These are phyloP conservation scores for Micractinium sp. DNA, from an alignment of 139 green algal genomes.

Conservation along the genomic window DNA sequence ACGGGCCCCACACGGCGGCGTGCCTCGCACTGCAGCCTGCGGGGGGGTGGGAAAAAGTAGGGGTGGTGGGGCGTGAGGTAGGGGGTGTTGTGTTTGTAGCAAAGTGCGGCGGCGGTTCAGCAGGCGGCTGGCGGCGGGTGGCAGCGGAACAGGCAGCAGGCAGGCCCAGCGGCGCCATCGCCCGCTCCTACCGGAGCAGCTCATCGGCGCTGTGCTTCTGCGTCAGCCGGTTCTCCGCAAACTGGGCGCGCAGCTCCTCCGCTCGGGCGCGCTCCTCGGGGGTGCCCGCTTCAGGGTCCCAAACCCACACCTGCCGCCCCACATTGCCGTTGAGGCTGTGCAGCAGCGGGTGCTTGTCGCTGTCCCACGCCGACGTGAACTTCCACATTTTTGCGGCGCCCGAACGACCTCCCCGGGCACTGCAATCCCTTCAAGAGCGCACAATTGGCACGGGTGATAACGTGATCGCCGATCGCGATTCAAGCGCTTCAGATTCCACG, in stretches of 20 bases:
- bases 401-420: no score
- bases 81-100: not conserved
- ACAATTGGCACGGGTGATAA: no score
- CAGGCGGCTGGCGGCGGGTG: not conserved
- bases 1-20: conserved; percentile 16
- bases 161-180: not conserved
- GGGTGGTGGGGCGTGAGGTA: not conserved
- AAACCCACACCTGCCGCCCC: conserved; percentile 88
- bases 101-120: not conserved
- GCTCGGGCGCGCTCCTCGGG: conserved; percentile 66
- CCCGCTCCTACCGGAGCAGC: conserved; percentile 67
- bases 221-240: conserved; percentile 59
- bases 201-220: conserved; percentile 88
- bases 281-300: conserved; percentile 65
- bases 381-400: conserved; percentile 39
- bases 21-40: conserved; percentile 42
- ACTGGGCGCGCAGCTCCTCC: conserved; percentile 72
- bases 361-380: conserved; percentile 36
- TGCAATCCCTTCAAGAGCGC: no score
- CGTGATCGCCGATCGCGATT: no score
- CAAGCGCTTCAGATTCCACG: no score
- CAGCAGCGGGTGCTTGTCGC: conserved; percentile 41
- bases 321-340: conserved; percentile 67
- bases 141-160: not conserved
- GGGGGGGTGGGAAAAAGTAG: not conserved